Evolutionary conservation across 148 eudicot genomes (phyloP).

Genomic region (Arctostaphylos glauca): DNA sequence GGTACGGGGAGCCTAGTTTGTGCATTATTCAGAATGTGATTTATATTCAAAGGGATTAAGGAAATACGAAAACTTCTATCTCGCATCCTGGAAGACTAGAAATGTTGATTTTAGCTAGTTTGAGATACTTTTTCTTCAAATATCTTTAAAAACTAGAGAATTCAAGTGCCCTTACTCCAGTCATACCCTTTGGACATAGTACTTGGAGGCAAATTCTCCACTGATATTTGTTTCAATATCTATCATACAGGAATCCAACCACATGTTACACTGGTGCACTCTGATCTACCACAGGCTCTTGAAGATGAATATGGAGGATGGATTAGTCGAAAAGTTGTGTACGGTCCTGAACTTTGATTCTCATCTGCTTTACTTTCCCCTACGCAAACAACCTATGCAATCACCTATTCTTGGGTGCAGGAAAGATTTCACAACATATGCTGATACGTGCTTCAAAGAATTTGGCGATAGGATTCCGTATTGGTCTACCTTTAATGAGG

Average conservation of each 20-base stretch:
- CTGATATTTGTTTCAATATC: background rate
- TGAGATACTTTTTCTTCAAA: background rate
- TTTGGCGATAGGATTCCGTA: slow-evolving; percentile 57
- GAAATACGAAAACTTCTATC: background rate
- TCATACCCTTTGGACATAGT: background rate
- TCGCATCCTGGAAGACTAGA: background rate
- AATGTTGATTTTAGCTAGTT: background rate
- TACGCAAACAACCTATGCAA: background rate
- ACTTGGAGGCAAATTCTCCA: too few relatives aligned
- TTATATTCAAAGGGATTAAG: background rate
- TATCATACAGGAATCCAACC: slow-evolving; percentile 60
- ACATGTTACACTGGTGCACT: slow-evolving; percentile 58
- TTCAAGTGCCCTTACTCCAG: background rate
- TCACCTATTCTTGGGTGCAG: slow-evolving; percentile 29
- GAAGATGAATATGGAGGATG: slow-evolving; percentile 79
- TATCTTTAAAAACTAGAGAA: background rate
- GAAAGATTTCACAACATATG: slow-evolving; percentile 55
- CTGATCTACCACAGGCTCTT: slow-evolving; percentile 58
- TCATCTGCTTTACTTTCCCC: background rate
- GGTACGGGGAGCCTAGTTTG: background rate
- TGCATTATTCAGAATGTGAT: background rate
- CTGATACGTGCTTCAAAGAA: slow-evolving; percentile 67
- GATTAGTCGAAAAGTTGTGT: slow-evolving; percentile 47
- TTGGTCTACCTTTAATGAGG: slow-evolving; percentile 65
- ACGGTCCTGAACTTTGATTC: slow-evolving; percentile 6